Evolutionary conservation across 169 alveolate genomes (phyloP), one percentile per base, ranked within the genome.

Genomic region (Cryptosporidium xiaoi): DNA sequence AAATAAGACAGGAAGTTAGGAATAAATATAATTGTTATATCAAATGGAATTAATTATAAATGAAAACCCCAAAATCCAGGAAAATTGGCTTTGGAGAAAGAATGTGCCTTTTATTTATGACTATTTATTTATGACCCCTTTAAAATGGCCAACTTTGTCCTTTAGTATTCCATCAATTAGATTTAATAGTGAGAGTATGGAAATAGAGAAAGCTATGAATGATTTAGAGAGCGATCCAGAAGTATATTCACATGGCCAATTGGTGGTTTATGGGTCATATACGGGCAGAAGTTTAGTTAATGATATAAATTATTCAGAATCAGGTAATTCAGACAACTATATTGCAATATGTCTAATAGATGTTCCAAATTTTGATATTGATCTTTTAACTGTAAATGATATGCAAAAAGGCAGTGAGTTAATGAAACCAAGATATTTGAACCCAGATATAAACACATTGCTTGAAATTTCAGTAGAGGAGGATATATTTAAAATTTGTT

Each of bases 61-160:
- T 46, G 31, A 77, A 46, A 16, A 77, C 27, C 87, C 87, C 27
- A 77, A 60, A 31, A 77, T 77, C 18, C 64, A 77, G 27, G 87
- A 77, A 60, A 68, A 77, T 27, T 77, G 87, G 87, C 71, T 77
- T 44, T 77, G 87, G 87, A 77, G 51, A 51, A 77, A 77, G 27
- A 60, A 62, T 77, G 71, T 77, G 5, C 87, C 87, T 7, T 77
- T 77, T 77, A 27, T 77, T n/a, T 77, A 77, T 60, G 87, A 77
- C 34, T 77, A 60, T 27, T 48, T 77, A 12, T 60, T 77, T 8
- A 77, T 77, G n/a, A 77, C 87, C 13, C 87, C 87, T 4, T 66
- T 77, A 15, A 77, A 66, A 51, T 77, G 87, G 87, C 87, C 87
- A 36, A 44, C 77, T 29, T 77, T 77, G 64, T 48, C 77, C 5